Evolutionary conservation across 306 rosid species (phyloP).

Genomic region (Dryas octopetala): DNA sequence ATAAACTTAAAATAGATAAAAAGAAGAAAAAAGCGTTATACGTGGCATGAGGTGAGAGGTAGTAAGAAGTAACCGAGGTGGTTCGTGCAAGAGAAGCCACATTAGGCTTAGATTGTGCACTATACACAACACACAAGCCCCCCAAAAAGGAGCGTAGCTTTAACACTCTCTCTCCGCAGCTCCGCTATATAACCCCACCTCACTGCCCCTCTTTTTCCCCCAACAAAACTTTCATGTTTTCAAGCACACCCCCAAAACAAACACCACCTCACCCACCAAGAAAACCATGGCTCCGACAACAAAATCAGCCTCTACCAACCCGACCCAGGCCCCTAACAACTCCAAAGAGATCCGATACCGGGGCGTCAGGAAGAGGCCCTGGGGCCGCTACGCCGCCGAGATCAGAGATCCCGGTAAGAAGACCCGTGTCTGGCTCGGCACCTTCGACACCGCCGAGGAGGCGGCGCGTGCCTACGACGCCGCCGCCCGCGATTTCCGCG

Average conservation of each 20-base stretch:
- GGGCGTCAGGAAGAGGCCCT: slow-evolving; percentile 82
- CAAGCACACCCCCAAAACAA: neutral
- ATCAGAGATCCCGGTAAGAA: slow-evolving; percentile 88
- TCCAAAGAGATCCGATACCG: slow-evolving; percentile 69
- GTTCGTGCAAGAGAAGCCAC: slow-evolving; percentile 57
- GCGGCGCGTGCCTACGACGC: slow-evolving; percentile 86
- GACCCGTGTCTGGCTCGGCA: slow-evolving; percentile 87
- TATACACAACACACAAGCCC: slow-evolving; percentile 39
- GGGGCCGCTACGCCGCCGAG: slow-evolving; percentile 97
- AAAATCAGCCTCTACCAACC: slow-evolving; percentile 6
- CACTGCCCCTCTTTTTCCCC: slow-evolving; percentile 7
- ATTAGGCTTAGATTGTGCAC: slow-evolving; percentile 22
- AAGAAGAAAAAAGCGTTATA: neutral
- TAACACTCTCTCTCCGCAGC: slow-evolving; percentile 33
- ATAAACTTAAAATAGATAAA: neutral
- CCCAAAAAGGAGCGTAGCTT: slow-evolving; percentile 60
- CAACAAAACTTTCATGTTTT: slow-evolving; percentile 12
- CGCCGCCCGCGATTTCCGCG: slow-evolving; percentile 81
- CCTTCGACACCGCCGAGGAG: slow-evolving; percentile 77
- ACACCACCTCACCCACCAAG: neutral
- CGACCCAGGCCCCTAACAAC: neutral
- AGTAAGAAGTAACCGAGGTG: slow-evolving; percentile 29
- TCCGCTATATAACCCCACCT: slow-evolving; percentile 35
- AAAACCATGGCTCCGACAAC: slow-evolving; percentile 53
- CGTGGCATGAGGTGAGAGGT: slow-evolving; percentile 37